Base-by-base conservation (phyloP, 495 filamentous ascomycete species). In the Polyplosphaeria fusca region DNA sequence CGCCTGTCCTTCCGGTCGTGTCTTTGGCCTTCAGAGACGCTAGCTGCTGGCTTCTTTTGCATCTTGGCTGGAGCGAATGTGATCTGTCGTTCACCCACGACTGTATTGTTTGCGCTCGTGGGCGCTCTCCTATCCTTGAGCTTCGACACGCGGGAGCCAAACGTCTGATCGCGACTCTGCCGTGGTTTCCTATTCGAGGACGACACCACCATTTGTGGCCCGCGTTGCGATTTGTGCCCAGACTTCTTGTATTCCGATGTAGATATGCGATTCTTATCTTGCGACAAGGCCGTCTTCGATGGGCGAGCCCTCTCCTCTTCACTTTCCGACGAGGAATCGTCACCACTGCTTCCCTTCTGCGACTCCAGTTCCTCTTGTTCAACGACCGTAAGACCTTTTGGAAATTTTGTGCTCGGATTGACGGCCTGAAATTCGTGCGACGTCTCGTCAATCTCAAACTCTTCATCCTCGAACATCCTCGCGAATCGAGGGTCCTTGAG, bases 371-470 rank as follows among this genome's bases (percentile, higher is more conserved):
- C 81, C 60, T 86, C 81, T 66, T 85, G 74, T 53, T 89, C 86
- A 20, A 82, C 86, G 3, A 85, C 84, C 3, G 86, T 88, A 30
- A 86, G 74, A 38, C 78, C 80, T 75, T 59, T 77, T 71, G 54
- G 16, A 64, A 60, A n/a, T 28, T 70, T 73, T 9, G 81, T 94
- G 69, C 87, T 93, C 25, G 94, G 89, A 68, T 97, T 96, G 68
- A 93, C 80, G 32, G 84, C 76, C 38, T 84, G 78, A 76, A 95
- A 99, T 68, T 97, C 94, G 41, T 81, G 72, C 43, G 86, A 91
- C n/a, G 70, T 82, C 69, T 97, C 93, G 61, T 99, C 92, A 41
- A 99, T 85, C 48, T 82, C 85, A 70, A 96, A 97, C 38, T 95
- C 91, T 64, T 87, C 82, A 63, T 96, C 89, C 68, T 96, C 83